These are phyloP conservation scores for Fusarium anthophilum DNA, from an alignment of 2,329 filamentous ascomycete genomes.

Conservation along the genomic window DNA sequence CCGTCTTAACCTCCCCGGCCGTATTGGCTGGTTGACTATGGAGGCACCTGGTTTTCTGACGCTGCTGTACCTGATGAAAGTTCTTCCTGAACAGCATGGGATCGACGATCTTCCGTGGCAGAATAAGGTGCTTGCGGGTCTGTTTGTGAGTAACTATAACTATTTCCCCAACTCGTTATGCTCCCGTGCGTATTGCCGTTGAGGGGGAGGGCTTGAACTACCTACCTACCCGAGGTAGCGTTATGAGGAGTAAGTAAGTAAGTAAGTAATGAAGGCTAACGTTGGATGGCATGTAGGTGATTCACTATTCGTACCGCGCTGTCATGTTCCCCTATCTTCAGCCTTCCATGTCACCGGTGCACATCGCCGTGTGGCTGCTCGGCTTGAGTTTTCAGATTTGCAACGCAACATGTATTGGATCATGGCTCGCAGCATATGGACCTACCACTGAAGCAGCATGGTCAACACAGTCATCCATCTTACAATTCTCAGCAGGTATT, in stretches of 20 bases:
- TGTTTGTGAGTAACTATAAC: conserved; percentile 61
- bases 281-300: conserved; percentile 56
- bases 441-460: conserved; percentile 67
- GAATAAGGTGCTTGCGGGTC: conserved; percentile 77
- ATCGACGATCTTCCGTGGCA: conserved; percentile 74
- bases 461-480: conserved; percentile 50
- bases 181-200: conserved; percentile 21
- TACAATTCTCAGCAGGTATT: conserved; percentile 70
- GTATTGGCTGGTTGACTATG: conserved; percentile 88
- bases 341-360: conserved; percentile 92
- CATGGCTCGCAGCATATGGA: conserved; percentile 85
- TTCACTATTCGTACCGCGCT: conserved; percentile 93
- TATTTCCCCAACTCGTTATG: neutral
- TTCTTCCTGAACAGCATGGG: conserved; percentile 67
- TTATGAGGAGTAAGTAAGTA: conserved; percentile 1
- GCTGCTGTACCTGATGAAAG: conserved; percentile 80
- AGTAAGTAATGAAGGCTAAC: neutral
- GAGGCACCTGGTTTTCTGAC: conserved; percentile 81
- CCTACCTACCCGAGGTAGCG: conserved; percentile 8
- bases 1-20: conserved; percentile 86
- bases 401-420: conserved; percentile 81
- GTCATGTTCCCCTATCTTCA: conserved; percentile 83
- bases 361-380: conserved; percentile 70
- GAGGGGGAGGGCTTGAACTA: conserved; percentile 11
- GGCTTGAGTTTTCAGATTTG: conserved; percentile 79